Evolutionary conservation across 345 rosid genomes (phyloP).

Genomic region (Triadica sebifera): DNA sequence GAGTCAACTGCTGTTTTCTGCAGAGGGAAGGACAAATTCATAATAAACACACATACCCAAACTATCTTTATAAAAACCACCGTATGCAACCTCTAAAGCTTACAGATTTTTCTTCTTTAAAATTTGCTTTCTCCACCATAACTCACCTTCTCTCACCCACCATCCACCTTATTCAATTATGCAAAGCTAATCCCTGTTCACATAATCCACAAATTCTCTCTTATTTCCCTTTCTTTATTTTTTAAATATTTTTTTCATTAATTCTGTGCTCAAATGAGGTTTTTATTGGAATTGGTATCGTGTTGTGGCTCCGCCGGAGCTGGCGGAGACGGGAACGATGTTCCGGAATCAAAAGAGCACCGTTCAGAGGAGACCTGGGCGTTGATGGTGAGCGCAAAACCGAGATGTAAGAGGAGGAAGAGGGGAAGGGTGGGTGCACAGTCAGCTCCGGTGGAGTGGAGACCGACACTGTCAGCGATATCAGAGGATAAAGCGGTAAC

Average conservation of each 20-base stretch:
- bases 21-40: too few species aligned
- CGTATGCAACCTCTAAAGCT: too few species aligned
- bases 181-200: too few species aligned
- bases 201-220: neutral
- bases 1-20: too few species aligned
- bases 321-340: neutral
- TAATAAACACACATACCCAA: too few species aligned
- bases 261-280: conserved; percentile 32
- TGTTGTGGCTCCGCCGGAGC: conserved; percentile 34
- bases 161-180: too few species aligned
- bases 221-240: neutral
- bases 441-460: conserved; percentile 45
- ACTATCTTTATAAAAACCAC: neutral
- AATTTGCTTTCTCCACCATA: too few species aligned
- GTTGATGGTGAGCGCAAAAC: conserved; percentile 9
- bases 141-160: too few species aligned
- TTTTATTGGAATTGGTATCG: conserved; percentile 47
- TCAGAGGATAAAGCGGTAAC: conserved; percentile 48
- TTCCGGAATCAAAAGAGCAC: neutral
- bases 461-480: conserved; percentile 57
- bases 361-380: conserved; percentile 24
- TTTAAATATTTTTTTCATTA: neutral
- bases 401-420: conserved; percentile 13
- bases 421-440: neutral
- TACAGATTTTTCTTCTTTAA: too few species aligned